These are phyloP conservation scores for Lachnellula subtilissima DNA, from an alignment of 2,329 filamentous ascomycete genomes.

Conservation along the genomic window DNA sequence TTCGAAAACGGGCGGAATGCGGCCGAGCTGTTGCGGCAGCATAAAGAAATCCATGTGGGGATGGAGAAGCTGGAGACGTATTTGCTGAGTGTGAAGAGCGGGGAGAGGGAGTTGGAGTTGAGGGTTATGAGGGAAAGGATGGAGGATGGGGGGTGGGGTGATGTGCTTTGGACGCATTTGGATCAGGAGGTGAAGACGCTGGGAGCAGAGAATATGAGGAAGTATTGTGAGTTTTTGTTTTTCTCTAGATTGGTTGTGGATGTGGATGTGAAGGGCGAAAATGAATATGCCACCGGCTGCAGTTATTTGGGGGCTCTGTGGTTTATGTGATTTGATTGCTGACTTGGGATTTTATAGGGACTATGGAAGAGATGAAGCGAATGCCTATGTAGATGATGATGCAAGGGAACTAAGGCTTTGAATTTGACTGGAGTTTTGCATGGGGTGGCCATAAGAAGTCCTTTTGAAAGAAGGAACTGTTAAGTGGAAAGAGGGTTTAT, in stretches of 20 bases:
- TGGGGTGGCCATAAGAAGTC: neutral
- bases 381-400: slow-evolving; percentile 56
- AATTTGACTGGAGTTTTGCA: neutral
- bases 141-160: slow-evolving; percentile 62
- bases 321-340: neutral
- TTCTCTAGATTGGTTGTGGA: neutral
- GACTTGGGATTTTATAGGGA: slow-evolving; percentile 40
- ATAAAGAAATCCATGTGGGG: slow-evolving; percentile 72
- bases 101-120: slow-evolving; percentile 57
- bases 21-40: slow-evolving; percentile 68
- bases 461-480: no score
- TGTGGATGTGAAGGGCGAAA: neutral
- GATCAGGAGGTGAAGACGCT: slow-evolving; percentile 78
- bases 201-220: slow-evolving; percentile 79
- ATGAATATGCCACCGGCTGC: neutral
- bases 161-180: slow-evolving; percentile 75
- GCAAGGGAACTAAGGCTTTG: neutral
- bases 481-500: no score
- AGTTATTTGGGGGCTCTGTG: neutral
- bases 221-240: slow-evolving; percentile 46
- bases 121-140: slow-evolving; percentile 62
- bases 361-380: slow-evolving; percentile 63
- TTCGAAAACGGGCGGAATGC: slow-evolving; percentile 51
- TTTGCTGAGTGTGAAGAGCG: slow-evolving; percentile 53
- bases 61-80: slow-evolving; percentile 65